Percentiles rank a stretch among this genome's conserved stretches.
These are phyloP conservation scores for Lachnellula willkommii DNA, from an alignment of 2,329 filamentous ascomycete genomes.

Conservation along the genomic window DNA sequence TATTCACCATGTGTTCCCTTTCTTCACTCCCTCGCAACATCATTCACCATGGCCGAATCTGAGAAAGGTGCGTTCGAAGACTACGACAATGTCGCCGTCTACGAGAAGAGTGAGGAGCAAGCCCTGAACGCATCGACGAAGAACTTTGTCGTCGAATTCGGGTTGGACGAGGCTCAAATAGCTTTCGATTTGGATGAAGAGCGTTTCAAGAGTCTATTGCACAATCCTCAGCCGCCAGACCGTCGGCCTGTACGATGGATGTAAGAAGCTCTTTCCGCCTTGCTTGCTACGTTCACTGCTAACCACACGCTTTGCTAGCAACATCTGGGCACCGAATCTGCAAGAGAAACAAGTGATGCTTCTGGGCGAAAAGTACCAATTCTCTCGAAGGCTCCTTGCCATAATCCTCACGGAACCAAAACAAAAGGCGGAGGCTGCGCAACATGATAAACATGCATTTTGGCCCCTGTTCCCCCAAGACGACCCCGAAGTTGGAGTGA, in stretches of 20 bases:
- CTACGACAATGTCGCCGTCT: constrained; percentile 48
- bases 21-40: background rate
- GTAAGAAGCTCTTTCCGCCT: constrained; percentile 37
- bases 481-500: constrained; percentile 21
- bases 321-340: constrained; percentile 62
- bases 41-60: constrained; percentile 11
- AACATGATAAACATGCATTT: background rate
- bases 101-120: constrained; percentile 38
- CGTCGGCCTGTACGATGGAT: constrained; percentile 62
- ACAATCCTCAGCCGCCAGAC: constrained; percentile 28
- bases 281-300: constrained; percentile 2
- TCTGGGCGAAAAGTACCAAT: constrained; percentile 59
- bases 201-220: constrained; percentile 39
- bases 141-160: constrained; percentile 65
- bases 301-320: constrained; percentile 38
- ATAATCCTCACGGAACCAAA: constrained; percentile 56
- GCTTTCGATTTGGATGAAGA: constrained; percentile 47
- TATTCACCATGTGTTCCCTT: constrained; percentile 8
- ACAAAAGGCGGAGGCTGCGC: background rate
- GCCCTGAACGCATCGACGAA: constrained; percentile 38
- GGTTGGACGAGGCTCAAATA: constrained; percentile 48
- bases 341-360: constrained; percentile 50
- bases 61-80: constrained; percentile 29
- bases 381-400: constrained; percentile 60
- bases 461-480: constrained; percentile 14